Conservation (phyloP, 2,329 filamentous ascomycete species). For the Epichloe uncinata region DNA sequence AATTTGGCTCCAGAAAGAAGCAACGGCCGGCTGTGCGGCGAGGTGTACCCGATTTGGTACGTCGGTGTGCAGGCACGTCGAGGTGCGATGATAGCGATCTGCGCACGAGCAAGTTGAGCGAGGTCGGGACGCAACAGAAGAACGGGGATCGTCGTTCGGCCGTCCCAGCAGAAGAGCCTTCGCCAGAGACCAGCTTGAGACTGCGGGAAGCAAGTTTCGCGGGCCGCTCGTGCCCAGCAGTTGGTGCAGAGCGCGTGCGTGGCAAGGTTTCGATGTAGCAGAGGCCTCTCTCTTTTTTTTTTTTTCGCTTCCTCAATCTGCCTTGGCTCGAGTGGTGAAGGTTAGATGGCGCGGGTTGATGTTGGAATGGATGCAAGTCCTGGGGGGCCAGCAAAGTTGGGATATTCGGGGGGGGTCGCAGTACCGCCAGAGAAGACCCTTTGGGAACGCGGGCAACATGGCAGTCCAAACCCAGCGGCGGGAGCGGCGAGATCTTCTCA, state of each 20-base stretch:
- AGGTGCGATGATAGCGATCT: neutral
- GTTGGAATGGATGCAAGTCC: neutral
- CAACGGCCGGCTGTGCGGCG: neutral
- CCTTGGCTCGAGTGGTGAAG: neutral
- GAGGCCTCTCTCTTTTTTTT: neutral
- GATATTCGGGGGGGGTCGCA: neutral
- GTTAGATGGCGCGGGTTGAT: constrained; percentile 4
- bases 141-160: constrained; percentile 7
- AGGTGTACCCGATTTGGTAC: too few relatives aligned
- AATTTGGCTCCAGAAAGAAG: constrained; percentile 1
- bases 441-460: neutral
- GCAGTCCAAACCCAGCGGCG: constrained; percentile 7
- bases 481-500: constrained; percentile 9
- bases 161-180: neutral
- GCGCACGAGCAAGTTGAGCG: constrained; percentile 8
- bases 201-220: neutral
- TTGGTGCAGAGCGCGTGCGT: neutral
- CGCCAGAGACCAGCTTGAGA: neutral
- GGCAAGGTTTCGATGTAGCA: neutral
- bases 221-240: constrained; percentile 1
- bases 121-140: constrained; percentile 12
- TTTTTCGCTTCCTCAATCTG: neutral
- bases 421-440: neutral
- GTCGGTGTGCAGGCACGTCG: too few relatives aligned
- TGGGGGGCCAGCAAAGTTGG: neutral